These are phyloP conservation scores for Tieghemiomyces parasiticus DNA, from an alignment of 192 early-diverging fungal species.

Conservation along the genomic window DNA sequence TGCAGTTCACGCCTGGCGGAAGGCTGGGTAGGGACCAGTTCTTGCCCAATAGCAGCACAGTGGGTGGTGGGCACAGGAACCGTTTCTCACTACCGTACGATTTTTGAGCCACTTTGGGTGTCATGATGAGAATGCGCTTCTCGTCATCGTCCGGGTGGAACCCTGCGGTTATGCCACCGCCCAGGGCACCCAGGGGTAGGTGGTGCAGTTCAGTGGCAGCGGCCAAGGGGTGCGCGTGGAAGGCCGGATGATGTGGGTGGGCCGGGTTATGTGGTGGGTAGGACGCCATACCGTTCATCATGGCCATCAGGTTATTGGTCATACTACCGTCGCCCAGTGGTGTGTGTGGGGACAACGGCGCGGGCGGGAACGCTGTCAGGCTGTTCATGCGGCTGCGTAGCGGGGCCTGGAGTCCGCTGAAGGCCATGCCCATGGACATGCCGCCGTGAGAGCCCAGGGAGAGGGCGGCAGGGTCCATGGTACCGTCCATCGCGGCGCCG, in stretches of 20 bases:
- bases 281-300: neutral
- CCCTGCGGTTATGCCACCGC: neutral
- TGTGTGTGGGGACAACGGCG: slow-evolving; percentile 3
- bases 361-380: neutral
- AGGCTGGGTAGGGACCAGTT: slow-evolving; percentile 43
- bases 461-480: slow-evolving; percentile 18
- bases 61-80: slow-evolving; percentile 76
- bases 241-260: neutral
- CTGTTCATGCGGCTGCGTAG: slow-evolving; percentile 13
- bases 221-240: neutral
- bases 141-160: slow-evolving; percentile 25
- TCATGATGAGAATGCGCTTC: slow-evolving; percentile 56
- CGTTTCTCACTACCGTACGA: slow-evolving; percentile 87
- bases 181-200: neutral
- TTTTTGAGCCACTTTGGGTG: slow-evolving; percentile 84
- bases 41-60: slow-evolving; percentile 56
- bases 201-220: neutral
- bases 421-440: slow-evolving; percentile 22
- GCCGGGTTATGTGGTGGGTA: slow-evolving; percentile 1
- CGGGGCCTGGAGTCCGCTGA: neutral
- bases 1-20: slow-evolving; percentile 8
- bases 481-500: slow-evolving; percentile 20
- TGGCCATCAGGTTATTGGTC: neutral
- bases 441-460: slow-evolving; percentile 11
- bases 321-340: neutral